A percentile compares a stretch with the other conserved stretches of the same genome.
These are phyloP conservation scores for Kwoniella shivajii DNA, from an alignment of 1,284 basidiomycete species.

Conservation along the genomic window DNA sequence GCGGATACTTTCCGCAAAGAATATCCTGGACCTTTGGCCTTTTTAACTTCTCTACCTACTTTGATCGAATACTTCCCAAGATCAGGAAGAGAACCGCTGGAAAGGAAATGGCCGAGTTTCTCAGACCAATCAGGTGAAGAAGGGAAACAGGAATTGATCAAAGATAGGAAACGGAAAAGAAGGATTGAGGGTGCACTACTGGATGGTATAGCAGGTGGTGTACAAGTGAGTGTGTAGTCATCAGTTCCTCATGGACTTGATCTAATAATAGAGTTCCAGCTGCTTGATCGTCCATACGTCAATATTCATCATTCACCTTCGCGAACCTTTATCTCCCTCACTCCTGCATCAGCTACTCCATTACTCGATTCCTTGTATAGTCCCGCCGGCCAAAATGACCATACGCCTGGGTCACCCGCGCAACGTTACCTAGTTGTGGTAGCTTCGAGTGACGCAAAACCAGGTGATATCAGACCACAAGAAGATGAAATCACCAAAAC, in stretches of 20 bases:
- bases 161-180: slow-evolving; percentile 7
- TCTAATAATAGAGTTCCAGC: slow-evolving; percentile 1
- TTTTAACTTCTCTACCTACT: slow-evolving; percentile 41
- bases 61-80: slow-evolving; percentile 22
- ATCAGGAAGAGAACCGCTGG: slow-evolving; percentile 5
- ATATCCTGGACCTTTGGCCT: slow-evolving; percentile 30
- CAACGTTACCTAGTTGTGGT: slow-evolving; percentile 22
- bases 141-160: neutral
- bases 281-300: slow-evolving; percentile 5
- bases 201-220: slow-evolving; percentile 14
- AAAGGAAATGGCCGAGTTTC: slow-evolving; percentile 26
- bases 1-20: slow-evolving; percentile 22
- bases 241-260: neutral
- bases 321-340: slow-evolving; percentile 17
- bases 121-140: neutral
- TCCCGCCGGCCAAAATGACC: neutral
- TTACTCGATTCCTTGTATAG: slow-evolving; percentile 13
- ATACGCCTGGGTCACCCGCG: neutral
- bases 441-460: neutral
- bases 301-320: slow-evolving; percentile 11
- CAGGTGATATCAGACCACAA: neutral
- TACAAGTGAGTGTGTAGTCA: slow-evolving; percentile 28
- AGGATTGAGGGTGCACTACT: slow-evolving; percentile 10
- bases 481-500: neutral
- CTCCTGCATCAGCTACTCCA: slow-evolving; percentile 13